Conservation (phyloP, 352 stramenopile genomes). For the Phytophthora tubulina region DNA sequence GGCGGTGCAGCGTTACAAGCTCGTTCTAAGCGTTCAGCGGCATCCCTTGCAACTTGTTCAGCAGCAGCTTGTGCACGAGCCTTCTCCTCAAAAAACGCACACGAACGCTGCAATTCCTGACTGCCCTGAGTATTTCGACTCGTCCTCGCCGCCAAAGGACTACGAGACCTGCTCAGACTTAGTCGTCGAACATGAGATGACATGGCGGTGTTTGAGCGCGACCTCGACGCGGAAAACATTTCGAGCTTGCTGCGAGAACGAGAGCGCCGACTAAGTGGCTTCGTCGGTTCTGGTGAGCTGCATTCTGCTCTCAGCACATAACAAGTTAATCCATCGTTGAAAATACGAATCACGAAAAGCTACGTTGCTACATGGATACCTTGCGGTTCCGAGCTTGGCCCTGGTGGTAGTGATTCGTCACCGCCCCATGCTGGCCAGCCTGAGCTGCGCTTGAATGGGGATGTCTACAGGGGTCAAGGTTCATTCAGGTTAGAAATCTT, state of each 20-base stretch:
- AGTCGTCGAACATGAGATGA: slow-evolving; percentile 25
- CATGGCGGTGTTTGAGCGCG: slow-evolving; percentile 4
- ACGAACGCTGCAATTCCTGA: slow-evolving; percentile 44
- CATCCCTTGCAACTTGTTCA: slow-evolving; percentile 33
- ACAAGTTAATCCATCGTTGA: neutral
- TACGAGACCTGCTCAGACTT: slow-evolving; percentile 25
- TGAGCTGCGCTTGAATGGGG: slow-evolving; percentile 38
- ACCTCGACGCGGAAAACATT: slow-evolving; percentile 4
- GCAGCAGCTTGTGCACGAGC: slow-evolving; percentile 50
- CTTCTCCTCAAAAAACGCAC: slow-evolving; percentile 77
- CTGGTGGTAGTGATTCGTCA: slow-evolving; percentile 27
- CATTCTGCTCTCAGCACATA: slow-evolving; percentile 11
- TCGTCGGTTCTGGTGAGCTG: slow-evolving; percentile 15
- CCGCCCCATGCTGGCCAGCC: slow-evolving; percentile 36
- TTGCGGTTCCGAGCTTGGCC: slow-evolving; percentile 16
- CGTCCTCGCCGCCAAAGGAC: slow-evolving; percentile 30
- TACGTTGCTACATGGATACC: slow-evolving; percentile 19
- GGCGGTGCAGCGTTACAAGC: slow-evolving; percentile 57
- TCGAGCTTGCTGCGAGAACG: slow-evolving; percentile 31
- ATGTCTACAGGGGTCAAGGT: slow-evolving; percentile 22
- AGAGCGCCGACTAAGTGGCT: slow-evolving; percentile 7
- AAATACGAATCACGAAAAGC: neutral
- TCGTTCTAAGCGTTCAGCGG: slow-evolving; percentile 49
- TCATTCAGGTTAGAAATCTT: neutral
- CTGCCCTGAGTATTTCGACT: slow-evolving; percentile 18